These are phyloP conservation scores for Trichoderma gamsii DNA, from an alignment of 495 filamentous ascomycete genomes.

Conservation along the genomic window DNA sequence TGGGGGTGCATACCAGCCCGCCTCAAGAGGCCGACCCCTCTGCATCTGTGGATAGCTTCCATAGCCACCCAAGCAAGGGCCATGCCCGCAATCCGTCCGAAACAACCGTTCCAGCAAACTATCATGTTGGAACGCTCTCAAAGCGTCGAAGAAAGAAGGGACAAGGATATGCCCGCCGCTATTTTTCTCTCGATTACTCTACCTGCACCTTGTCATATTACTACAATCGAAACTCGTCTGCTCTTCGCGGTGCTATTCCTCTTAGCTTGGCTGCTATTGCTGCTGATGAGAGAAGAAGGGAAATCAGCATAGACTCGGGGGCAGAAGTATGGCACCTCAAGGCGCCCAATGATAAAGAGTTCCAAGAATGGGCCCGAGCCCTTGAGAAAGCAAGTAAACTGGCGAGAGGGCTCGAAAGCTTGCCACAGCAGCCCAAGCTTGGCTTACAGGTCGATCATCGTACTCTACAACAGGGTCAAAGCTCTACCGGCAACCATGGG, in stretches of 20 bases:
- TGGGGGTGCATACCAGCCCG: constrained; percentile 37
- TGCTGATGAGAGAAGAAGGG: constrained; percentile 74
- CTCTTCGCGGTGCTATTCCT: constrained; percentile 85
- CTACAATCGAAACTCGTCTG: constrained; percentile 83
- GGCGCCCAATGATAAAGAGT: constrained; percentile 74
- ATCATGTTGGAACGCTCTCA: constrained; percentile 74
- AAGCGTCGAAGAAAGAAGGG: constrained; percentile 89
- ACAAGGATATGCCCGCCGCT: constrained; percentile 87
- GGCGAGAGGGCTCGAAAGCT: constrained; percentile 40
- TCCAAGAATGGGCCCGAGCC: constrained; percentile 77
- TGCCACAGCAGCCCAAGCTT: constrained; percentile 24
- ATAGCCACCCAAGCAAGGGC: constrained; percentile 35
- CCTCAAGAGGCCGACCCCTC: constrained; percentile 33
- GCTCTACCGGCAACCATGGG: constrained; percentile 19
- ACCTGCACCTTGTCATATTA: constrained; percentile 93
- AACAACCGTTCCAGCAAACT: constrained; percentile 33
- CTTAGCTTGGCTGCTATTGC: constrained; percentile 84
- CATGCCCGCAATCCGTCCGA: constrained; percentile 26
- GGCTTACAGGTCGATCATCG: constrained; percentile 21
- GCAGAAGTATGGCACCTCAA: constrained; percentile 97
- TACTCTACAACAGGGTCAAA: constrained; percentile 15
- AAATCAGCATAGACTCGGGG: constrained; percentile 95
- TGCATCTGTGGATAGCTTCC: constrained; percentile 52
- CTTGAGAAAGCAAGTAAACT: constrained; percentile 69
- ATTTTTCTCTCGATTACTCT: constrained; percentile 89